These are phyloP conservation scores for Gomphus bonarii DNA, from an alignment of 1,284 basidiomycete species.

Conservation along the genomic window DNA sequence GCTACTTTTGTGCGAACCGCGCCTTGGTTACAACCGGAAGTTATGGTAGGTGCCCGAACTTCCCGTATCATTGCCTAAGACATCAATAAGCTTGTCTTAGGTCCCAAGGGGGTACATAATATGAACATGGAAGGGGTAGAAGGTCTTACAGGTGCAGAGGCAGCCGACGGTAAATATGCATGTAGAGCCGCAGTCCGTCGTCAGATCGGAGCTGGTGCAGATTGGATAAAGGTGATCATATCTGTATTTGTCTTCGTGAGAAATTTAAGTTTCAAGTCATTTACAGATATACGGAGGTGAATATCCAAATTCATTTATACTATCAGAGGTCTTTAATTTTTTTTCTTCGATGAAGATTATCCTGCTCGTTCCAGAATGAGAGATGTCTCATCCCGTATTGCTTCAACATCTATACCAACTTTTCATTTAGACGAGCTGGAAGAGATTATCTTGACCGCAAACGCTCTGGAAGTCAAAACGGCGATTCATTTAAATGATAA, in stretches of 20 bases:
- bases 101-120: constrained; percentile 42
- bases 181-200: constrained; percentile 47
- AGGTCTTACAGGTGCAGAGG: constrained; percentile 45
- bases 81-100: constrained; percentile 21
- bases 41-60: constrained; percentile 35
- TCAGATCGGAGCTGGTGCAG: constrained; percentile 59
- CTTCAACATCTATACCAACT: constrained; percentile 19
- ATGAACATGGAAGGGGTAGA: constrained; percentile 42
- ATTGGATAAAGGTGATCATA: constrained; percentile 46
- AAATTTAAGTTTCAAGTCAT: not conserved
- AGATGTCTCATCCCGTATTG: constrained; percentile 30
- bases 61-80: not conserved
- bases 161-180: constrained; percentile 46
- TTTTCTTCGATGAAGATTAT: constrained; percentile 32
- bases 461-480: constrained; percentile 44
- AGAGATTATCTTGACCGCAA: constrained; percentile 42
- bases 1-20: constrained; percentile 52
- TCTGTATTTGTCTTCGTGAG: not conserved
- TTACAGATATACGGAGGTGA: constrained; percentile 41
- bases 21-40: constrained; percentile 54
- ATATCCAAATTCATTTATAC: not conserved
- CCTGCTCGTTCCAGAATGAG: constrained; percentile 33
- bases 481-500: constrained; percentile 39
- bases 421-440: constrained; percentile 40
- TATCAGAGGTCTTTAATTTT: constrained; percentile 1